Evolutionary conservation across 2,329 filamentous ascomycete species (phyloP).

Genomic region (Mariannaea elegans): DNA sequence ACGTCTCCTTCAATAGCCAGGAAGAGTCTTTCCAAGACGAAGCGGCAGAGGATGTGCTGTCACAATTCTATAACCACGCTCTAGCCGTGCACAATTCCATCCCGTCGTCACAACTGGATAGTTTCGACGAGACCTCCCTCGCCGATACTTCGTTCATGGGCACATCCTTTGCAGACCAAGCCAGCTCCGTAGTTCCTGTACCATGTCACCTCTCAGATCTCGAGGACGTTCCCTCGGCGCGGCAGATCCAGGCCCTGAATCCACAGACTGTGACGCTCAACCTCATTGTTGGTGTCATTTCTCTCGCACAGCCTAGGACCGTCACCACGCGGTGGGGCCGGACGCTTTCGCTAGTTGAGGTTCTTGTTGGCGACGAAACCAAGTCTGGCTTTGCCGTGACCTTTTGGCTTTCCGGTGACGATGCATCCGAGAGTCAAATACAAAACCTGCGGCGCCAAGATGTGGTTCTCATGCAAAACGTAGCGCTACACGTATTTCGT

Average conservation of each 20-base stretch:
- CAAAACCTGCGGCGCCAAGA: conserved; percentile 72
- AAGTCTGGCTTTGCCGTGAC: conserved; percentile 81
- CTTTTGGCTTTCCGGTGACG: conserved; percentile 74
- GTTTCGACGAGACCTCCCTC: conserved; percentile 37
- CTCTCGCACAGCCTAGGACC: conserved; percentile 71
- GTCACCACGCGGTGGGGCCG: conserved; percentile 73
- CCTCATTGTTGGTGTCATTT: conserved; percentile 81
- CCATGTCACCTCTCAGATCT: conserved; percentile 61
- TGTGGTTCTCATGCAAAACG: conserved; percentile 80
- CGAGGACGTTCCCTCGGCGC: conserved; percentile 73
- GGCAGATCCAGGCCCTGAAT: conserved; percentile 70
- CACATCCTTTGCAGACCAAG: conserved; percentile 45
- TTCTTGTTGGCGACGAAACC: conserved; percentile 87
- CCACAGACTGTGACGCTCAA: conserved; percentile 87
- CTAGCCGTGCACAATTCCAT: conserved; percentile 74
- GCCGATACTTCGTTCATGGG: conserved; percentile 50
- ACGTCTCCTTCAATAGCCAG: conserved; percentile 46
- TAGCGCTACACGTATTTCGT: conserved; percentile 79
- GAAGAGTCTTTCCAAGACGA: conserved; percentile 38
- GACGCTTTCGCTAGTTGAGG: conserved; percentile 74
- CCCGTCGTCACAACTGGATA: conserved; percentile 66
- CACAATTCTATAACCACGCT: conserved; percentile 81
- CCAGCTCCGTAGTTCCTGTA: conserved; percentile 35
- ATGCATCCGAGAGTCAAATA: conserved; percentile 45
- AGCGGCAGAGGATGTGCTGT: conserved; percentile 54